Evolutionary conservation across 805 yeast species (phyloP).

Genomic region (Wickerhamiella vanderwaltii): DNA sequence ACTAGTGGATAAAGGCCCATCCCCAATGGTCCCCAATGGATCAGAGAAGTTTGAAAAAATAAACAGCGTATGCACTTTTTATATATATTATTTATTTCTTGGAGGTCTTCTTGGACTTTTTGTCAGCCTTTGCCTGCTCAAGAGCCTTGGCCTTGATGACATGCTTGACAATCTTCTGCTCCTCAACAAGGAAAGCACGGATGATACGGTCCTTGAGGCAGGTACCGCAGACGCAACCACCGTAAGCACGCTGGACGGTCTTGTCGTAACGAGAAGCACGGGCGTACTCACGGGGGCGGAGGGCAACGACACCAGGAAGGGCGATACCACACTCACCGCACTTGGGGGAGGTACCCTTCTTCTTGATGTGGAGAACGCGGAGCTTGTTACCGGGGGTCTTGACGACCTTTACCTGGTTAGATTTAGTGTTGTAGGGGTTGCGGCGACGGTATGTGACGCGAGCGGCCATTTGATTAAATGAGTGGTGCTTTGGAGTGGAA

Average conservation of each 20-base stretch:
- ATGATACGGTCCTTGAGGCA: conserved; percentile 98
- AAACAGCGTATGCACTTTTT: no score
- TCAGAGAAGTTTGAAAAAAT: no score
- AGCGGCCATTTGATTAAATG: conserved; percentile 66
- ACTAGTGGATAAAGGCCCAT: no score
- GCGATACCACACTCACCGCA: conserved; percentile 53
- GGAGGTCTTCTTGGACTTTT: conserved; percentile 18
- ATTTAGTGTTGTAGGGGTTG: conserved; percentile 99
- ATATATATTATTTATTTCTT: conserved; percentile 21
- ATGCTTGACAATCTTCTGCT: conserved; percentile 99
- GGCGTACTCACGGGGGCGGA: conserved; percentile 98
- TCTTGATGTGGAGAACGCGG: conserved; percentile 95
- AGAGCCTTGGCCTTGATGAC: conserved; percentile 94
- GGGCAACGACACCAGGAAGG: conserved; percentile 78
- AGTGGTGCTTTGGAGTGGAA: not conserved
- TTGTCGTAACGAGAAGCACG: conserved; percentile 88
- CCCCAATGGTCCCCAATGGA: no score
- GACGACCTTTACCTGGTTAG: conserved; percentile 98
- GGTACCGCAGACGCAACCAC: conserved; percentile 95
- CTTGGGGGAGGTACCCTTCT: conserved; percentile 65
- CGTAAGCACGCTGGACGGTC: conserved; percentile 99
- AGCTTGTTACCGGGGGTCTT: conserved; percentile 99
- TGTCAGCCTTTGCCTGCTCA: conserved; percentile 38
- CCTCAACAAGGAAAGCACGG: conserved; percentile 99
- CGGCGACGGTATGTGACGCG: conserved; percentile 99